phyloP scores from a whole-genome alignment of 176 grass and related monocot genomes.

The Chloris gayana region DNA sequence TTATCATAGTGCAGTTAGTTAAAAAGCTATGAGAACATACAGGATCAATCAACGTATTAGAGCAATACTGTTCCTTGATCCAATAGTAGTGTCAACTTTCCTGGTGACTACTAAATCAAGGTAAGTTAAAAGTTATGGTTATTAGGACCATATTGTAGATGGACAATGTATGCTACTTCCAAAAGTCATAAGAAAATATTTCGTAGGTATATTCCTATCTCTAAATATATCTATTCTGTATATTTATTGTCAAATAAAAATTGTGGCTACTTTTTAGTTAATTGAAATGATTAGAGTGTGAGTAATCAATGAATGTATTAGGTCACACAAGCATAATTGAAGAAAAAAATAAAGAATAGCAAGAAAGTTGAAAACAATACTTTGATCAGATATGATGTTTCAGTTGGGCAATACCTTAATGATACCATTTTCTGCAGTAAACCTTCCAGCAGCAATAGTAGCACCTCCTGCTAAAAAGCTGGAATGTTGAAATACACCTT shows the following conservation, averaged over 20 bases:
- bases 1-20: background rate
- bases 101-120: background rate
- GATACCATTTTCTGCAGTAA: slow-evolving; percentile 67
- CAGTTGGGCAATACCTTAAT: slow-evolving; percentile 61
- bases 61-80: background rate
- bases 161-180: no score
- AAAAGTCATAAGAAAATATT: no score
- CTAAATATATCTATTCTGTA: background rate
- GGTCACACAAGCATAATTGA: background rate
- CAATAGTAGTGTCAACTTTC: background rate
- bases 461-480: slow-evolving; percentile 94
- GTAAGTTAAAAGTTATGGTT: background rate
- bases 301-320: background rate
- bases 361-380: background rate
- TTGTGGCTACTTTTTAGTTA: no score
- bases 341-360: background rate
- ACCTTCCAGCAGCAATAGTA: slow-evolving; percentile 84
- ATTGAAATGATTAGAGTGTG: no score
- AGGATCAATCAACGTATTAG: background rate
- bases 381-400: background rate
- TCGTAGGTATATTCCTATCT: background rate
- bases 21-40: background rate
- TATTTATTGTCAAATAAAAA: background rate
- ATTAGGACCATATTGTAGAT: background rate
- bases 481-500: slow-evolving; percentile 90